Conservation (phyloP, 2,329 filamentous ascomycete species). For the Colletotrichum lini region DNA sequence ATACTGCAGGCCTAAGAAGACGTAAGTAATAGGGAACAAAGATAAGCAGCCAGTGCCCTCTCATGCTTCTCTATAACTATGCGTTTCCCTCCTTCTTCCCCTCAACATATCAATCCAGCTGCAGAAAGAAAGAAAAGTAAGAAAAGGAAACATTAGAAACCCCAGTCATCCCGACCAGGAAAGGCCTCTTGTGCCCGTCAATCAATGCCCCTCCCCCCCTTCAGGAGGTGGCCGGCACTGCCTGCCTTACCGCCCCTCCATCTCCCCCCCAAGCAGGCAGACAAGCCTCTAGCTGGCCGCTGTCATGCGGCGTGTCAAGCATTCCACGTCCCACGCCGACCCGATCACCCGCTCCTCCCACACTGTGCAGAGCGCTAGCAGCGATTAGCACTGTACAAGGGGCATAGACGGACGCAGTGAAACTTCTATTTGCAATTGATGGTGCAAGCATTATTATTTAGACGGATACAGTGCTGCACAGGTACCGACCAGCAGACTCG, state of each 20-base stretch:
- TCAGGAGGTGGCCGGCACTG: constrained; percentile 22
- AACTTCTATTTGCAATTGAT: neutral
- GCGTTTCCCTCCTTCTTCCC: neutral
- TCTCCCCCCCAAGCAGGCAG: neutral
- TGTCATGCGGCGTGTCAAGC: constrained; percentile 31
- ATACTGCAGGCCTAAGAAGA: constrained; percentile 1
- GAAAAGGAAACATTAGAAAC: neutral
- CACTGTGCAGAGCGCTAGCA: constrained; percentile 33
- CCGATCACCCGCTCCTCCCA: constrained; percentile 20
- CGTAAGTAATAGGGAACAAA: neutral
- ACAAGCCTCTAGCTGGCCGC: constrained; percentile 3
- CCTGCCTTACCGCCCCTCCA: constrained; percentile 40
- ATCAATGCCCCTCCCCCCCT: constrained; percentile 12
- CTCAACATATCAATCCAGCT: neutral
- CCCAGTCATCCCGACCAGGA: neutral
- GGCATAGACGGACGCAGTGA: constrained; percentile 5
- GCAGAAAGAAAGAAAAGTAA: neutral
- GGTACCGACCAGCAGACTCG: neutral
- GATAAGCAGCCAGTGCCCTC: constrained; percentile 2
- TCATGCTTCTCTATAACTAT: neutral
- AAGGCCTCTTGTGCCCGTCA: constrained; percentile 1
- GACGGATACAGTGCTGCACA: neutral
- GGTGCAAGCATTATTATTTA: no score
- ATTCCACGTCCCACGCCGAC: neutral
- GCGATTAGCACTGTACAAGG: constrained; percentile 21